Evolutionary conservation across 1,284 basidiomycete species (phyloP).

Genomic region (Erythrobasidium hasegawianum): DNA sequence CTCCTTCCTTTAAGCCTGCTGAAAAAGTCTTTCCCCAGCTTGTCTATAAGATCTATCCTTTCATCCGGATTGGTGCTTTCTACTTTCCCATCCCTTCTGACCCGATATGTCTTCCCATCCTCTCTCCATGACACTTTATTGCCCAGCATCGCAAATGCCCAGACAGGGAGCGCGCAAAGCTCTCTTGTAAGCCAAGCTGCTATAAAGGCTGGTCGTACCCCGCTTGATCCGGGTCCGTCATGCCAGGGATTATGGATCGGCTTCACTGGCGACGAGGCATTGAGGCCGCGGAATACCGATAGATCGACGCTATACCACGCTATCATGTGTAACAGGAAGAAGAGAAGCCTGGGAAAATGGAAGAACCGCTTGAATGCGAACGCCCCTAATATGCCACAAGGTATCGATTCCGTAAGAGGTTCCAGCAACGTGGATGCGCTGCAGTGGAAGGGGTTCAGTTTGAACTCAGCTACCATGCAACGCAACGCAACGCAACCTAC

Average conservation of each 20-base stretch:
- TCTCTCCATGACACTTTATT: constrained; percentile 77
- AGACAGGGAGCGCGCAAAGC: constrained; percentile 78
- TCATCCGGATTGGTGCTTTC: constrained; percentile 1
- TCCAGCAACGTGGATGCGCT: constrained; percentile 72
- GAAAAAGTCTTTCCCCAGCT: constrained; percentile 7
- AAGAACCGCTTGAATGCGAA: constrained; percentile 58
- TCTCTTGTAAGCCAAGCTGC: constrained; percentile 74
- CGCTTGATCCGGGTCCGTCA: constrained; percentile 49
- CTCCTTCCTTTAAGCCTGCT: constrained; percentile 17
- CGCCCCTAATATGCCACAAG: constrained; percentile 65
- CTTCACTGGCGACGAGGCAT: constrained; percentile 38
- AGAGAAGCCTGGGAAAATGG: constrained; percentile 37
- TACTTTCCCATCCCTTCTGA: constrained; percentile 42
- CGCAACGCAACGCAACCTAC: constrained; percentile 25
- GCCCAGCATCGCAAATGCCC: constrained; percentile 71
- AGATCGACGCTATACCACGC: constrained; percentile 46
- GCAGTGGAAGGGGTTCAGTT: background rate
- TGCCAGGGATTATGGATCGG: constrained; percentile 35
- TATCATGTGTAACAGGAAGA: constrained; percentile 41
- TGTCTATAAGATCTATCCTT: constrained; percentile 15
- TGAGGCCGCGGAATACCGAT: constrained; percentile 41
- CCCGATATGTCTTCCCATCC: constrained; percentile 39
- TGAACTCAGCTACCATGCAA: background rate
- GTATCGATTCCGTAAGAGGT: constrained; percentile 79
- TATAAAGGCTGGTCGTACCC: constrained; percentile 55